A percentile compares a stretch with the other conserved stretches of the same genome.
phyloP scores from a whole-genome alignment of 192 early-diverging fungal genomes.

The Spizellomyces punctatus region DNA sequence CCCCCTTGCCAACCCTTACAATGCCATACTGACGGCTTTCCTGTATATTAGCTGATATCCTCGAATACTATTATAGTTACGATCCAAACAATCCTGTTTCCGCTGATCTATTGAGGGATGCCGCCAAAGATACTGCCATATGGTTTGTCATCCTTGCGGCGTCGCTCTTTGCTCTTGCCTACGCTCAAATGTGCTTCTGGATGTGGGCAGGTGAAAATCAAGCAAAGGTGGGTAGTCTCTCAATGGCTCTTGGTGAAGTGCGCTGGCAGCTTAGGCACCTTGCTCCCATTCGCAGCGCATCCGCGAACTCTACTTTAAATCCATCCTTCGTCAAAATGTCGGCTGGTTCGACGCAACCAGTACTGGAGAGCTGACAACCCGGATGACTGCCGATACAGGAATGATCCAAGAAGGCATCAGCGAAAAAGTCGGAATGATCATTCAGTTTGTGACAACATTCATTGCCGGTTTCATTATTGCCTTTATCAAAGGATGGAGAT shows the following conservation, averaged over 20 bases:
- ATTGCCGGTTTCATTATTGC: constrained; percentile 52
- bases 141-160: constrained; percentile 22
- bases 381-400: constrained; percentile 43
- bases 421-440: constrained; percentile 52
- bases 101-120: neutral
- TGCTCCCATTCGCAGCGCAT: constrained; percentile 25
- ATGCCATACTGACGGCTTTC: neutral
- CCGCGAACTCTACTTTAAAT: constrained; percentile 36
- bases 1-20: neutral
- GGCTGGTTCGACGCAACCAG: constrained; percentile 42
- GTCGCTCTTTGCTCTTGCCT: constrained; percentile 14
- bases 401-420: constrained; percentile 56
- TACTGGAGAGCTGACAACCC: constrained; percentile 43
- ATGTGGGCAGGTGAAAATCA: constrained; percentile 34
- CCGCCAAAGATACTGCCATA: neutral
- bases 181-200: constrained; percentile 34
- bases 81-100: neutral
- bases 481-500: constrained; percentile 70
- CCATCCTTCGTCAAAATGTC: constrained; percentile 48
- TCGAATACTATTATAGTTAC: neutral
- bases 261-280: neutral
- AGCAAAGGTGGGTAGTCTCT: constrained; percentile 32
- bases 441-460: constrained; percentile 44
- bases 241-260: neutral
- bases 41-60: neutral